Evolutionary conservation across 1,284 basidiomycete species (phyloP).

Genomic region (Flammula alnicola): DNA sequence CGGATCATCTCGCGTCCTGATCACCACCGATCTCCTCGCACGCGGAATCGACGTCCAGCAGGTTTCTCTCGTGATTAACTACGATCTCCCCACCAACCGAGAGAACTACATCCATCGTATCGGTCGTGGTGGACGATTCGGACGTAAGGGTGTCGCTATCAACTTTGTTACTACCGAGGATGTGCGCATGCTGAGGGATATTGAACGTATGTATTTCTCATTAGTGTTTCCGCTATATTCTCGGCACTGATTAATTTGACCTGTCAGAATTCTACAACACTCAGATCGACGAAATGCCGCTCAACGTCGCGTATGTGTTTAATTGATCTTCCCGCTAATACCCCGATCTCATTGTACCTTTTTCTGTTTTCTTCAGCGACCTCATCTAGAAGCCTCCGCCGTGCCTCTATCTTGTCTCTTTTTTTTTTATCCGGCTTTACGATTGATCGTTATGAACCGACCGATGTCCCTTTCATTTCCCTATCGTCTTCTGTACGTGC

Average conservation of each 20-base stretch:
- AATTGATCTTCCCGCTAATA: conserved; percentile 16
- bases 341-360: conserved; percentile 24
- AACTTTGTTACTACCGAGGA: conserved; percentile 96
- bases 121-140: conserved; percentile 94
- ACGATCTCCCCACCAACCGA: conserved; percentile 84
- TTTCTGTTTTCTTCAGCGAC: conserved; percentile 41
- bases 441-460: conserved; percentile 25
- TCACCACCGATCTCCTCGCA: conserved; percentile 93
- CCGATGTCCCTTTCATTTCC: conserved; percentile 20
- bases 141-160: conserved; percentile 91
- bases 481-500: conserved; percentile 27
- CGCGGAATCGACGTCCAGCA: conserved; percentile 96
- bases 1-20: conserved; percentile 92
- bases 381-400: conserved; percentile 42
- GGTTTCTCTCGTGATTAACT: conserved; percentile 94
- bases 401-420: conserved; percentile 17
- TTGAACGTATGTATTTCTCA: conserved; percentile 73
- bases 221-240: conserved; percentile 3
- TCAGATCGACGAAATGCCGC: conserved; percentile 97
- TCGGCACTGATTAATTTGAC: conserved; percentile 13
- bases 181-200: conserved; percentile 93
- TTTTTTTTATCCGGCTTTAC: conserved; percentile 17
- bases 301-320: conserved; percentile 82
- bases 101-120: conserved; percentile 98
- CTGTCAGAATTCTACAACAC: conserved; percentile 85